Conservation (phyloP, 805 yeast species). For the Lachancea waltii region DNA sequence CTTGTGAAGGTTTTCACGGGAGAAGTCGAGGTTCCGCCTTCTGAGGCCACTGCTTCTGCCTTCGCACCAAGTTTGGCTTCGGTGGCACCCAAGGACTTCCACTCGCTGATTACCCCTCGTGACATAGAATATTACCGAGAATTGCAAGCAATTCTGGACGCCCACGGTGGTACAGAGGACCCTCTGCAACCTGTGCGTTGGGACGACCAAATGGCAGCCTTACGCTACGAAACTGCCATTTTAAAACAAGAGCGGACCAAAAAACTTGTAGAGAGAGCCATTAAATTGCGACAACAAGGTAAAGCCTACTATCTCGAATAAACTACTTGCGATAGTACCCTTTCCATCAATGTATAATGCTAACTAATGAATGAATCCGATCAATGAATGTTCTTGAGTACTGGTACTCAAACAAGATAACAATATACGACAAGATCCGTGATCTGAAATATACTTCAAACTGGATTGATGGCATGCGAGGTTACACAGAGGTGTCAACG, state of each 20-base stretch:
- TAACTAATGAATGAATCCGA: too few relatives aligned
- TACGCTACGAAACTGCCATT: constrained; percentile 15
- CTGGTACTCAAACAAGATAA: too few relatives aligned
- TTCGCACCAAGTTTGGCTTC: constrained; percentile 1
- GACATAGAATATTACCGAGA: constrained; percentile 26
- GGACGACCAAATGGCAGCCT: constrained; percentile 15
- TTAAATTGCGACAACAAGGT: constrained; percentile 13
- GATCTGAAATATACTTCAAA: too few relatives aligned
- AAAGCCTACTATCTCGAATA: constrained; percentile 16
- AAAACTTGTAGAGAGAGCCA: constrained; percentile 14
- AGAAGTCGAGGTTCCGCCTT: constrained; percentile 31
- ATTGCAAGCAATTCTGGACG: constrained; percentile 19
- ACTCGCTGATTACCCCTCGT: constrained; percentile 15
- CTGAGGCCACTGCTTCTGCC: not conserved
- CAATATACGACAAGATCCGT: too few relatives aligned
- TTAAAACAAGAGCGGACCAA: constrained; percentile 21
- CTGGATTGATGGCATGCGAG: too few relatives aligned
- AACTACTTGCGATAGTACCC: not conserved
- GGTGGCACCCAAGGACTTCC: constrained; percentile 12
- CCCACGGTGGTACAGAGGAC: constrained; percentile 13
- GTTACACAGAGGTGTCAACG: too few relatives aligned
- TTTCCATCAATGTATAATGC: too few relatives aligned
- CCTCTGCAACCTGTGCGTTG: constrained; percentile 23
- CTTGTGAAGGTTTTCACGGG: constrained; percentile 58
- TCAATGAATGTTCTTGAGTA: too few relatives aligned